Conservation (phyloP, 345 rosid genomes). For the Erodium maritimum region DNA sequence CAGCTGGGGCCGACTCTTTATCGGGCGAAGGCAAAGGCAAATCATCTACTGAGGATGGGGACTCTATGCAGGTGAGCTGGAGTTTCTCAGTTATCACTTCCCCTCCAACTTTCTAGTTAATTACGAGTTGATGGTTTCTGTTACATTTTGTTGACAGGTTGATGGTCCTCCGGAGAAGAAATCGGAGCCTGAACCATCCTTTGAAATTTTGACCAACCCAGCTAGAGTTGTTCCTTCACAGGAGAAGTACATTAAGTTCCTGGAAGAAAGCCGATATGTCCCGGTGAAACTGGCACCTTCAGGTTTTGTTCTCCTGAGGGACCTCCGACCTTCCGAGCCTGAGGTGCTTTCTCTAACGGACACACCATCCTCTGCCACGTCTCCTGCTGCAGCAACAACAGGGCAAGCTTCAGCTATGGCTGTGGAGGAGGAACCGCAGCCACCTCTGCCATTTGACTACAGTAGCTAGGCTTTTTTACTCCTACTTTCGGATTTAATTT, state of each 20-base stretch:
- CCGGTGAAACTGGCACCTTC: conserved; percentile 90
- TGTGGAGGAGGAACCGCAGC: conserved; percentile 93
- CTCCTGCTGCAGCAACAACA: conserved; percentile 46
- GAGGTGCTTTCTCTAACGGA: conserved; percentile 91
- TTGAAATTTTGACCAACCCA: conserved; percentile 80
- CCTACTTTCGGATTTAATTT: no score
- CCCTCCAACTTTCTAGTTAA: no score
- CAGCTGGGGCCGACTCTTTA: conserved; percentile 32
- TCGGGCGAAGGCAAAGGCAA: conserved; percentile 54
- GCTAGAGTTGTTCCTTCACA: conserved; percentile 95
- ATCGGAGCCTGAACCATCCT: conserved; percentile 70
- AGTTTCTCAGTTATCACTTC: no score
- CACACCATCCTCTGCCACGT: conserved; percentile 60
- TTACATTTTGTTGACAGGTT: conserved; percentile 35
- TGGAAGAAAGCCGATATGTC: conserved; percentile 77
- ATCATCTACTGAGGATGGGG: conserved; percentile 63
- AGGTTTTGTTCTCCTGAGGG: conserved; percentile 87
- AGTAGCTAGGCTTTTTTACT: background rate
- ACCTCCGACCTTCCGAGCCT: conserved; percentile 56
- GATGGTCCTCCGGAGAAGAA: conserved; percentile 78
- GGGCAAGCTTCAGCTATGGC: conserved; percentile 80
- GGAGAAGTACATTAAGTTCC: conserved; percentile 74
- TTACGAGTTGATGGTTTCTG: no score
- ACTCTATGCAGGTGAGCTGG: conserved; percentile 81
- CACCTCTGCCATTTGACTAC: conserved; percentile 92